Base-by-base conservation (phyloP, 768 basidiomycete genomes). In the Macrocybe gigantea region DNA sequence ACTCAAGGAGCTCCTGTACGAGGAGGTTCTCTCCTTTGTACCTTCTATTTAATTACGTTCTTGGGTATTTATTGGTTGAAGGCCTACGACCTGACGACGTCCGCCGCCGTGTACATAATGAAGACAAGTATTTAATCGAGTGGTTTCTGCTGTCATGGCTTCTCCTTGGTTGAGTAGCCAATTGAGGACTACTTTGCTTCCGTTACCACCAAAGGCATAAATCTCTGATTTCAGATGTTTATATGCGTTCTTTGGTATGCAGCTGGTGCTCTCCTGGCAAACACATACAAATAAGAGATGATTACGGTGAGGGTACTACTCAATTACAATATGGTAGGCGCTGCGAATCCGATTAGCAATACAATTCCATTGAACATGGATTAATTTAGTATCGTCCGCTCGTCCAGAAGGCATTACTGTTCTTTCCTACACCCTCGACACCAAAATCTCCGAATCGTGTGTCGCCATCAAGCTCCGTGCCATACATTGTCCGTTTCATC, bases 371-470 rank as follows among this genome's bases (percentile, higher is more conserved):
- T 37, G 34, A 14, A 33, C 42, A 33, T 7, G 7, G 32, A 7
- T 13, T 45, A 47, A n/a, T 22, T 67, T 51, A 77, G 54, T 71
- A 75, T 45, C 69, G 66, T 43, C 72, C 73, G 38, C 73, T 71
- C 1, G 76, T 63, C 85, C 87, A 88, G 58, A 83, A 88, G 5
- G 53, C 49, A 14, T 50, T 52, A 44, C 54, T 53, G 38, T 78
- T 77, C 41, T 75, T 76, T n/a, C 83, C 83, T 48, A 88, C 79
- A 9, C 87, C 83, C 58, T 87, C 83, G 22, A 87, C 71, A 35
- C 88, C 88, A 60, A 89, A 90, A 64, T 90, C 88, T 5, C 88
- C 88, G 59, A 91, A 91, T 44, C 88, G 78, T n/a, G 83, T 83
- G 58, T 90, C 87, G 32, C 70, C 70, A n/a, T 88, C 87, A 38